These are phyloP conservation scores for Mucor indicus DNA, from an alignment of 371 early-diverging fungal species.

Conservation along the genomic window DNA sequence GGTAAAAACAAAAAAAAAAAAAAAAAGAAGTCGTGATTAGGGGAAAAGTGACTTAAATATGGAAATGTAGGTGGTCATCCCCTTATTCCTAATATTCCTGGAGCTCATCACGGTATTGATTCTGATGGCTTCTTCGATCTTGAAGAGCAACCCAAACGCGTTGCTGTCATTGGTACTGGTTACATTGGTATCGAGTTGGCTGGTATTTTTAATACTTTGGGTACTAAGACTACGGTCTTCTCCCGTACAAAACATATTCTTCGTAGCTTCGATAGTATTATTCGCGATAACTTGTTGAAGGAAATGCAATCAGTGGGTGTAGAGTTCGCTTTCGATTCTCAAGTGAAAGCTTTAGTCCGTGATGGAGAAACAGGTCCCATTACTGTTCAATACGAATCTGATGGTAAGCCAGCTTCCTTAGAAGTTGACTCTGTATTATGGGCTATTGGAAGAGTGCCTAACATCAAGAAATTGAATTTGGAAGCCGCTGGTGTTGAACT, in stretches of 20 bases:
- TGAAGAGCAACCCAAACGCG: slow-evolving; percentile 86
- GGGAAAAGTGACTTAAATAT: too few species aligned
- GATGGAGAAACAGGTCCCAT: slow-evolving; percentile 34
- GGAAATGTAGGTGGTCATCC: slow-evolving; percentile 71
- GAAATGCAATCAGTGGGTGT: slow-evolving; percentile 75
- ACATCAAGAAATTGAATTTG: slow-evolving; percentile 68
- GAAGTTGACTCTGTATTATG: slow-evolving; percentile 75
- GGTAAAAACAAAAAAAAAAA: slow-evolving; percentile 33
- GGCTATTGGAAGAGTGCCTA: slow-evolving; percentile 89
- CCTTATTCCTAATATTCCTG: slow-evolving; percentile 72
- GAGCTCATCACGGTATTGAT: slow-evolving; percentile 85
- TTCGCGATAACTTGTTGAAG: slow-evolving; percentile 78
- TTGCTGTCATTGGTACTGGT: slow-evolving; percentile 85
- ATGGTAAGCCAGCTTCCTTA: slow-evolving; percentile 32
- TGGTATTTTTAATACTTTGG: slow-evolving; percentile 89
- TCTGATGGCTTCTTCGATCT: slow-evolving; percentile 97
- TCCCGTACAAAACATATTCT: slow-evolving; percentile 86
- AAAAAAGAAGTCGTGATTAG: too few species aligned
- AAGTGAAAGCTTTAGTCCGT: slow-evolving; percentile 50
- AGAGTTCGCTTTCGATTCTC: slow-evolving; percentile 68
- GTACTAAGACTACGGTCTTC: slow-evolving; percentile 85
- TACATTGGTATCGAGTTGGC: slow-evolving; percentile 97
- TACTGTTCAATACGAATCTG: slow-evolving; percentile 38
- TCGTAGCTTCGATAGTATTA: slow-evolving; percentile 88
- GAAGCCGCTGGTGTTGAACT: slow-evolving; percentile 62